Base-by-base conservation (phyloP, 495 filamentous ascomycete genomes). In the Rusavskia elegans region DNA sequence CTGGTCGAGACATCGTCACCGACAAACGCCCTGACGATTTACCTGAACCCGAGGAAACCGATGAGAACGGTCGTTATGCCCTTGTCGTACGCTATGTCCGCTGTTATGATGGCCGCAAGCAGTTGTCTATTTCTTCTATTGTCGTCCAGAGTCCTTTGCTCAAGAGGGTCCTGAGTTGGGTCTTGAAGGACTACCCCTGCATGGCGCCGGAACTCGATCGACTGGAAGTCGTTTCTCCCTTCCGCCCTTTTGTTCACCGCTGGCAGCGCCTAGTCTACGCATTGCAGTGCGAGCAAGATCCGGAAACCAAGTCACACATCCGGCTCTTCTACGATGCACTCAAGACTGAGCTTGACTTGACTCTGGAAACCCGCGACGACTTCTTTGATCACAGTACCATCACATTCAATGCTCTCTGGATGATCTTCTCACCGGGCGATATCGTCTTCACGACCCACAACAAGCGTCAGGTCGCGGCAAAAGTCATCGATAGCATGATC, bases 201-300 rank as follows among this genome's bases (percentile, higher is more conserved):
- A 71, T 85, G 14, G 81, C 81, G 0, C 71, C 76, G 35, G 74
- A 68, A 16, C 63, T 86, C 13, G 65, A 77, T 46, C 72, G 75
- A 0, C 65, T 86, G 5, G 74, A 77, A 45, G 83, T 85, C 58
- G 62, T 62, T 17, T 68, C 68, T 0, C 78, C 77, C 0, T 85
- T 85, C 61, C 63, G 76, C 60, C 76, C 78, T 0, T 75, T 86
- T 37, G 75, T 86, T 37, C 78, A 86, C 63, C 72, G 82, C 21
- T 87, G 83, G 83, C 58, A 68, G 4, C 65, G 72, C 32, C 70
- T 87, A 41, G 52, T 63, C 17, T 52, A 66, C 14, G 72, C 73
- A 39, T 64, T 74, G 23, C 59, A 73, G 9, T 64, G 71, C 7
- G 71, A 76, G 45, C 27, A 60, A 8, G 75, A 80, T 30, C 56